phyloP scores from a whole-genome alignment of 192 early-diverging fungal genomes.

The Phlyctochytrium arcticum region DNA sequence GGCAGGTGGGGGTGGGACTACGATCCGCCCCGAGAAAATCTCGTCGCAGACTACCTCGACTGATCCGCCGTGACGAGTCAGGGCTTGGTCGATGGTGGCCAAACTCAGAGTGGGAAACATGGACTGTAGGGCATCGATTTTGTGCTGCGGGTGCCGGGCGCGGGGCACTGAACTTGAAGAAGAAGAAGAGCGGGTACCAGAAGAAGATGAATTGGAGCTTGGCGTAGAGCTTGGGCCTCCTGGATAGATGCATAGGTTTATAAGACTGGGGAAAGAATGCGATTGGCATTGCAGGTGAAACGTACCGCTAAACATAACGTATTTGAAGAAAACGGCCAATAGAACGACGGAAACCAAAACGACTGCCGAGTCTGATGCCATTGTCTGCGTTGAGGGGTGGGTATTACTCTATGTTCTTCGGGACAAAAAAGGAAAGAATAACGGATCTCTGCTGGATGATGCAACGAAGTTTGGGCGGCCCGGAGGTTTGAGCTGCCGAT shows the following conservation, averaged over 20 bases:
- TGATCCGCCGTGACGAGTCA: conserved; percentile 71
- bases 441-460: no score
- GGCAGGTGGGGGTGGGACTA: conserved; percentile 3
- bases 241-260: not conserved
- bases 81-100: conserved; percentile 67
- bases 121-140: conserved; percentile 66
- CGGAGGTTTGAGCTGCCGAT: no score
- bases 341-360: conserved; percentile 1
- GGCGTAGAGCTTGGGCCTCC: not conserved
- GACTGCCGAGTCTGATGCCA: not conserved
- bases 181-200: not conserved
- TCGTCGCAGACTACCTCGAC: conserved; percentile 79
- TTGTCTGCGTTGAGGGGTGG: no score
- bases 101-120: conserved; percentile 83
- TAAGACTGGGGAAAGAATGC: not conserved
- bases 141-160: not conserved
- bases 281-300: not conserved
- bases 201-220: not conserved
- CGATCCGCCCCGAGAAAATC: conserved; percentile 33
- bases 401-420: no score
- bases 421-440: no score
- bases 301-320: conserved; percentile 5
- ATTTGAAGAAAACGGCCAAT: conserved; percentile 6
- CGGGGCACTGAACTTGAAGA: not conserved
- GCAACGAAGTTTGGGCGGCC: no score